Conservation (phyloP, 805 yeast genomes). For the Suhomyces sp. region DNA sequence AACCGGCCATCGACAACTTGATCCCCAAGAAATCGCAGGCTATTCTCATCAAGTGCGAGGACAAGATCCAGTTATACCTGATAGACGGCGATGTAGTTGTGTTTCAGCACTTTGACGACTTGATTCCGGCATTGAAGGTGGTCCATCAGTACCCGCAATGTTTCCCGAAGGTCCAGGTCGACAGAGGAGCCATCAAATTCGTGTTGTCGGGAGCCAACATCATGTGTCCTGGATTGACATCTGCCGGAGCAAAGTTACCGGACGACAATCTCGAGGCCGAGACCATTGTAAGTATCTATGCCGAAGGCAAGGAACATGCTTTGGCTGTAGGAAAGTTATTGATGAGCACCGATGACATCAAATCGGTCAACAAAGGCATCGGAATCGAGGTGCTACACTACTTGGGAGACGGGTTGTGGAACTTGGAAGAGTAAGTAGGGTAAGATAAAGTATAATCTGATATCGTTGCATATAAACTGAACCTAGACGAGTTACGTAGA, state of each 20-base stretch:
- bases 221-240: slow-evolving; percentile 94
- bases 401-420: slow-evolving; percentile 89
- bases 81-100: slow-evolving; percentile 71
- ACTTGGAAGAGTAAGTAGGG: slow-evolving; percentile 44
- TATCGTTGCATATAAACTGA: no score
- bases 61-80: slow-evolving; percentile 74
- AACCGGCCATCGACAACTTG: slow-evolving; percentile 71
- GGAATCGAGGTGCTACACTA: slow-evolving; percentile 84
- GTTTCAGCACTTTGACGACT: slow-evolving; percentile 76
- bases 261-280: slow-evolving; percentile 65
- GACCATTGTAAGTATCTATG: slow-evolving; percentile 75
- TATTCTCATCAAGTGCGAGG: slow-evolving; percentile 81
- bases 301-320: slow-evolving; percentile 91
- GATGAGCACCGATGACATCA: slow-evolving; percentile 89
- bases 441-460: no score
- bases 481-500: no score
- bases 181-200: slow-evolving; percentile 94
- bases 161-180: slow-evolving; percentile 87
- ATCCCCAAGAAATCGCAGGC: slow-evolving; percentile 88
- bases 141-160: slow-evolving; percentile 81
- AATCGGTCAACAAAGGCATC: slow-evolving; percentile 76
- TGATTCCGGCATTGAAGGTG: slow-evolving; percentile 70
- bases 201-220: slow-evolving; percentile 94
- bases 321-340: slow-evolving; percentile 84
- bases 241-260: slow-evolving; percentile 80